phyloP scores from a whole-genome alignment of 2,329 filamentous ascomycete genomes.

The Neoscytalidium dimidiatum region DNA sequence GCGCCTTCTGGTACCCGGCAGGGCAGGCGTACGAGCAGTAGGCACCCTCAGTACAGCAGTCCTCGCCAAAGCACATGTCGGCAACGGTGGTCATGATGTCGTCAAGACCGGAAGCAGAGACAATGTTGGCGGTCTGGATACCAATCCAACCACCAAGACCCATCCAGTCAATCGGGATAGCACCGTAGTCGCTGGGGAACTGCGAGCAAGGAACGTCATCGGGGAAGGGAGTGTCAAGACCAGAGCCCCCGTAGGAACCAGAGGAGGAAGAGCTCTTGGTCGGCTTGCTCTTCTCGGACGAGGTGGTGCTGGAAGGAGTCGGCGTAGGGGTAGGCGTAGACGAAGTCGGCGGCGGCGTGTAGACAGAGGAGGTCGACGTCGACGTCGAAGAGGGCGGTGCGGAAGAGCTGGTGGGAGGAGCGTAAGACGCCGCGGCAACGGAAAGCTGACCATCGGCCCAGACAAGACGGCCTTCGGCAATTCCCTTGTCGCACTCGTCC shows the following conservation, averaged over 20 bases:
- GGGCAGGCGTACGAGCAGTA: constrained; percentile 96
- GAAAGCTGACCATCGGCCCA: constrained; percentile 56
- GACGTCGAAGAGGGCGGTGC: constrained; percentile 29
- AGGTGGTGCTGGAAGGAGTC: constrained; percentile 28
- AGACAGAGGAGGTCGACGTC: constrained; percentile 38
- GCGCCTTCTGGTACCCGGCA: constrained; percentile 86
- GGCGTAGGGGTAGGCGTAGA: constrained; percentile 25
- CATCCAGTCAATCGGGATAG: constrained; percentile 69
- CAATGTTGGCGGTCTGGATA: constrained; percentile 59
- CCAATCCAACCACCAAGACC: constrained; percentile 75
- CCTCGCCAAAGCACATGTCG: constrained; percentile 56
- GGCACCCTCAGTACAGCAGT: constrained; percentile 60
- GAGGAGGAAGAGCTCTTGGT: constrained; percentile 11
- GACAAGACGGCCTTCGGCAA: constrained; percentile 65
- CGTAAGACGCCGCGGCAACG: constrained; percentile 27
- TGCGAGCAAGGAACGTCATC: constrained; percentile 68
- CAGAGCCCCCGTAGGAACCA: constrained; percentile 33
- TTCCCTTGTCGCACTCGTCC: constrained; percentile 68
- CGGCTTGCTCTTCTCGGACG: constrained; percentile 27
- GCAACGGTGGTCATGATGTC: constrained; percentile 68
- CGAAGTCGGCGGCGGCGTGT: not conserved
- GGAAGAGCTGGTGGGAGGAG: constrained; percentile 24
- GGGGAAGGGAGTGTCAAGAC: constrained; percentile 70
- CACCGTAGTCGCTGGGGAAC: constrained; percentile 83
- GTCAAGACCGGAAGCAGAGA: constrained; percentile 42